These are phyloP conservation scores for Arthromyces matolae DNA, from an alignment of 768 basidiomycete species.

Conservation along the genomic window DNA sequence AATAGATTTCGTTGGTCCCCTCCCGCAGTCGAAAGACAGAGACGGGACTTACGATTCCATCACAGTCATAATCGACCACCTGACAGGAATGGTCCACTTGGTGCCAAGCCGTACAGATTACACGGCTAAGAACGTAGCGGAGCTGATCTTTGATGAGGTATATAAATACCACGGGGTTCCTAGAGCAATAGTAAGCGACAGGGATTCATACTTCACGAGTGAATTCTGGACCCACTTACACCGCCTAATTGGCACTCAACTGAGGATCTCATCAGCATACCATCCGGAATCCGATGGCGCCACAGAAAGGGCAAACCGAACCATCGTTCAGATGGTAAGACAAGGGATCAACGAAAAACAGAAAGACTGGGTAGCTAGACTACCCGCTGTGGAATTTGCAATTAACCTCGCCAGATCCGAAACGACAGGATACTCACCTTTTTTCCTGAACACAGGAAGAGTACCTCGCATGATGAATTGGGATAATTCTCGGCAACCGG, in stretches of 20 bases:
- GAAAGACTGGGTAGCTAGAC: neutral
- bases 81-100: neutral
- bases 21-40: neutral
- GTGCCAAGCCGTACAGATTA: neutral
- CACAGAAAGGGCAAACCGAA: neutral
- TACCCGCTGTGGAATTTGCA: neutral
- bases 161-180: neutral
- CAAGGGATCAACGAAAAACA: neutral
- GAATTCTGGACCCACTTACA: neutral
- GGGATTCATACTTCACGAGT: neutral
- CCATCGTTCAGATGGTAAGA: neutral
- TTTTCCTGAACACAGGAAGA: too few relatives aligned
- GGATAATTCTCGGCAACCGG: constrained; percentile 3
- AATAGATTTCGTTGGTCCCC: constrained; percentile 17
- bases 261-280: neutral
- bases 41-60: neutral
- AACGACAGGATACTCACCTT: constrained; percentile 18
- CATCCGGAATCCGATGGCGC: neutral
- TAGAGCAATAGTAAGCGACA: neutral
- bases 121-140: neutral
- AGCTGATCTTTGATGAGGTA: neutral
- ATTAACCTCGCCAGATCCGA: neutral
- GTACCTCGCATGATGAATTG: constrained; percentile 20
- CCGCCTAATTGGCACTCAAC: neutral
- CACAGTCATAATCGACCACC: neutral